Evolutionary conservation across 2,329 filamentous ascomycete genomes (phyloP).

Genomic region (Dothideomycetes sp.): DNA sequence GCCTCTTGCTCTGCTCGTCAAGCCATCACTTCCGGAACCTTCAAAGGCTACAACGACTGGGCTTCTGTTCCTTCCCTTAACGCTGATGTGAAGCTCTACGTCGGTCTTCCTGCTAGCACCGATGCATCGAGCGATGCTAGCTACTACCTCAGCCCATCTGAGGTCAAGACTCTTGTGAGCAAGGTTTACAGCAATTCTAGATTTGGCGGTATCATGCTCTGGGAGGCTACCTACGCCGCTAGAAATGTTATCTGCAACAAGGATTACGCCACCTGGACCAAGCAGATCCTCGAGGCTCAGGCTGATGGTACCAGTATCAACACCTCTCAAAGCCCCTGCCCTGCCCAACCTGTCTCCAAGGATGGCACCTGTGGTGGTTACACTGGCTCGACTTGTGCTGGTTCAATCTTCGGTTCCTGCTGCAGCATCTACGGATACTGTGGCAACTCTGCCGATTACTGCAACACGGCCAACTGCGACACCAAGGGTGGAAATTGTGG

Average conservation of each 20-base stretch:
- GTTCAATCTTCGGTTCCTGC: slow-evolving; percentile 15
- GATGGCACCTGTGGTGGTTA: slow-evolving; percentile 16
- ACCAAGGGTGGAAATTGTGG: slow-evolving; percentile 6
- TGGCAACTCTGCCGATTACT: slow-evolving; percentile 5
- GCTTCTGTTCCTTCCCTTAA: slow-evolving; percentile 32
- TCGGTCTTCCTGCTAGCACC: slow-evolving; percentile 38
- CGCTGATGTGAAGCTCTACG: slow-evolving; percentile 41
- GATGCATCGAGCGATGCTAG: slow-evolving; percentile 19
- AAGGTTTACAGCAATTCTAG: slow-evolving; percentile 31
- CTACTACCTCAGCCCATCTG: slow-evolving; percentile 39
- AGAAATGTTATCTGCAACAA: slow-evolving; percentile 37
- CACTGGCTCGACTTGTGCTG: slow-evolving; percentile 16
- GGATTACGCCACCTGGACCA: slow-evolving; percentile 40
- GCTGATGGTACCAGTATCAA: slow-evolving; percentile 17
- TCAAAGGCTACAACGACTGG: slow-evolving; percentile 42
- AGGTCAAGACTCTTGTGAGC: slow-evolving; percentile 39
- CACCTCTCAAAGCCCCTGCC: slow-evolving; percentile 12
- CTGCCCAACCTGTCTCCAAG: slow-evolving; percentile 13
- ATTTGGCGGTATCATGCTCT: slow-evolving; percentile 54
- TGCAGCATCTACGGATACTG: slow-evolving; percentile 14
- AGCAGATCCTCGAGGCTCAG: slow-evolving; percentile 31
- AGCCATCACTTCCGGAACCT: slow-evolving; percentile 22
- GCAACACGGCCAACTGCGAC: slow-evolving; percentile 9
- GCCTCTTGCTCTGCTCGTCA: slow-evolving; percentile 39
- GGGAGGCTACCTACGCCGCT: slow-evolving; percentile 45